Evolutionary conservation across 1,284 basidiomycete species (phyloP), one percentile per base, ranked within the genome.

Genomic region (Stygiomarasmius scandens): DNA sequence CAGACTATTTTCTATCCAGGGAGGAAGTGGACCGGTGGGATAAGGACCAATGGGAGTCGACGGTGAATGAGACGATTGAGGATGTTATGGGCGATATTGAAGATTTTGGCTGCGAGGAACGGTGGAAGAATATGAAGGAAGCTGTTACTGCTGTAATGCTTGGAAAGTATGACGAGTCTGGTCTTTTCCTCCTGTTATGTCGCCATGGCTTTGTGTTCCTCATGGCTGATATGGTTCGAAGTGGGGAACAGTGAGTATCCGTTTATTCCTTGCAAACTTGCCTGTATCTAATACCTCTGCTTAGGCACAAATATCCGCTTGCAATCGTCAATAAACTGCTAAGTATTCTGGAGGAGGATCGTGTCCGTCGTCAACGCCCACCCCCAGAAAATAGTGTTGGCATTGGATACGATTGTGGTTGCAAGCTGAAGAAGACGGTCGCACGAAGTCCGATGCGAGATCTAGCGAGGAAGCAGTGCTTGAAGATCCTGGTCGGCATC

Each of bases 371-470:
- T n/a, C 25, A 32, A n/a, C 25, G 32, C 16, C 25, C 19, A 8
- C 49, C 49, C 3, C 48, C 48, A 29, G 25, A 27, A 12, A 32
- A n/a, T 4, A 49, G 14, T 25, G 4, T 60, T 2, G 53, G 6
- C 2, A 2, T 11, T 2, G 61, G 58, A 0, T 64, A 64, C 55
- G 65, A 67, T 27, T 59, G 61, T 2, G 54, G 55, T 1, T 64
- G 63, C 51, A 60, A 58, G 32, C 54, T 64, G 24, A 53, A 45
- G 5, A 59, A 56, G 24, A 60, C 49, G 49, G 52, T 60, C 10
- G 23, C 19, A 2, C 14, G 38, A 2, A 56, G 58, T 34, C 61
- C 56, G 1, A 36, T 52, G 10, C 52, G 24, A 11, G 9, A 36
- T 1, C 22, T 58, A 12, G 58, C 63, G 3, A 1, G 10, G 19